phyloP scores from a whole-genome alignment of 164 flowering plant genomes.

The Nelumbo lutea region DNA sequence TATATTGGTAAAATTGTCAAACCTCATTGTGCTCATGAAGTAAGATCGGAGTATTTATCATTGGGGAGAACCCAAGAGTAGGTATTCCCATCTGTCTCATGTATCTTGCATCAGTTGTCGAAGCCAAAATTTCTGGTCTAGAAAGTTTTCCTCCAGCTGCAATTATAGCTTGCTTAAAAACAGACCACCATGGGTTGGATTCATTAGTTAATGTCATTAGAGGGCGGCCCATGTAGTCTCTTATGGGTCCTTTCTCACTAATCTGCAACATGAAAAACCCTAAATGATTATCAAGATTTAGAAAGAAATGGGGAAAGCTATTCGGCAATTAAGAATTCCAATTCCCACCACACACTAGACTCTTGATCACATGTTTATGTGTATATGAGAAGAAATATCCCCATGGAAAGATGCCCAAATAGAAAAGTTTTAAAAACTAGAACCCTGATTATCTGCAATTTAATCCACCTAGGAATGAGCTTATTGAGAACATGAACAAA shows the following conservation, averaged over 20 bases:
- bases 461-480: too few relatives aligned
- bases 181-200: conserved; percentile 92
- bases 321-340: neutral
- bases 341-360: neutral
- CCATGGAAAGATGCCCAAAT: too few relatives aligned
- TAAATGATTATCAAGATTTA: neutral
- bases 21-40: conserved; percentile 98
- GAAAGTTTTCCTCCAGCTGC: conserved; percentile 79
- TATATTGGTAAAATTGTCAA: neutral
- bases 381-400: neutral
- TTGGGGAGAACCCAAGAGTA: conserved; percentile 89
- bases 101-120: conserved; percentile 91
- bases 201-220: conserved; percentile 66
- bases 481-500: too few relatives aligned
- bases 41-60: conserved; percentile 81
- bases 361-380: neutral
- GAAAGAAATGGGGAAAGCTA: neutral
- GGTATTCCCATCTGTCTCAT: conserved; percentile 78
- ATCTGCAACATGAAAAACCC: conserved; percentile 37
- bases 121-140: conserved; percentile 85
- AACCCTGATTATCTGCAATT: too few relatives aligned
- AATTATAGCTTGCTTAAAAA: conserved; percentile 61
- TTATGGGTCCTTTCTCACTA: conserved; percentile 53
- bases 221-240: conserved; percentile 68
- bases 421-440: too few relatives aligned